phyloP scores from a whole-genome alignment of 2,329 filamentous ascomycete species.

The Helicocarpus griseus region DNA sequence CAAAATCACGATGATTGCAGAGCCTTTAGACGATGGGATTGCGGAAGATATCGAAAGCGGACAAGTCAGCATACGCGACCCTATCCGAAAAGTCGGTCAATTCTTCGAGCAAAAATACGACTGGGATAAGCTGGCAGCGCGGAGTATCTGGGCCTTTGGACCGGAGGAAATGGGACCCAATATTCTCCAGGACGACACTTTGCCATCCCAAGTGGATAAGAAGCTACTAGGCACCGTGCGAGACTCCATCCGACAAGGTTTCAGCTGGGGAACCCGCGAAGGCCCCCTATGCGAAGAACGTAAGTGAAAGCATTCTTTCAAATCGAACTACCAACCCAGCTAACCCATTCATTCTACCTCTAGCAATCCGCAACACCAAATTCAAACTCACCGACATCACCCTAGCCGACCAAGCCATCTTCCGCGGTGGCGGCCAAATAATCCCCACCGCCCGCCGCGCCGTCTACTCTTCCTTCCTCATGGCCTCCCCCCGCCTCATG shows the following conservation, averaged over 20 bases:
- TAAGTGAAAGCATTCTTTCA: constrained; percentile 42
- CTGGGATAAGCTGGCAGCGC: constrained; percentile 87
- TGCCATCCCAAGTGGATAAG: constrained; percentile 90
- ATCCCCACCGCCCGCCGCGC: constrained; percentile 89
- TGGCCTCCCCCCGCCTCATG: constrained; percentile 94
- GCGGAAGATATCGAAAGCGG: constrained; percentile 89
- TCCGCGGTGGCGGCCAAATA: constrained; percentile 90
- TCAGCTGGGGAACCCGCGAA: constrained; percentile 92
- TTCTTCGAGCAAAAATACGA: constrained; percentile 97
- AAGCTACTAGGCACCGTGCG: constrained; percentile 77
- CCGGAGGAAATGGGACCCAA: constrained; percentile 92
- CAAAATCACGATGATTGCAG: constrained; percentile 96
- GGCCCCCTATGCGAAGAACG: constrained; percentile 96
- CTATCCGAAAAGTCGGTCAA: constrained; percentile 83
- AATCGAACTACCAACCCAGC: background rate
- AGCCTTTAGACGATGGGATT: constrained; percentile 89
- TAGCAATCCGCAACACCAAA: constrained; percentile 92
- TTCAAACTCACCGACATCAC: constrained; percentile 91
- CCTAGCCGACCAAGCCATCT: constrained; percentile 82
- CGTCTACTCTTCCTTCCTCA: constrained; percentile 92
- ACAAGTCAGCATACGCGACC: constrained; percentile 82
- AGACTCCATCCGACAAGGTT: constrained; percentile 90
- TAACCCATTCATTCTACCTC: constrained; percentile 11
- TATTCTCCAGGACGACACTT: constrained; percentile 90
- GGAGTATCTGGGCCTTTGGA: constrained; percentile 97